Conservation (phyloP, 495 filamentous ascomycete species). For the Daldinia concentrica region DNA sequence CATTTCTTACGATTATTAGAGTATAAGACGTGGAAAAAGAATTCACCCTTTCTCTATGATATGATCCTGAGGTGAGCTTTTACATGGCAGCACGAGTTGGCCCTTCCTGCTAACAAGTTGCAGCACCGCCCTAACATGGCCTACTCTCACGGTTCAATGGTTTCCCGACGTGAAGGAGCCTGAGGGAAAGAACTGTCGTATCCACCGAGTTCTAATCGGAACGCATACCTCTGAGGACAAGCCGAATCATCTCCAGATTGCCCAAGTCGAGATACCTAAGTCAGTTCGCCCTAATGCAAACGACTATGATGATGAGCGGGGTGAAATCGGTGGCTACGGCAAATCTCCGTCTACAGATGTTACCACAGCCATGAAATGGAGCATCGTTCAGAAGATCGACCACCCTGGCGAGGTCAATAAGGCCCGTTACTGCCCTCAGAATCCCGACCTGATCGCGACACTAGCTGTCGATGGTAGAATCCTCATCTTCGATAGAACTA, state of each 20-base stretch:
- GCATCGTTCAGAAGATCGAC: slow-evolving; percentile 92
- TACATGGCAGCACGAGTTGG: background rate
- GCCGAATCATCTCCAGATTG: slow-evolving; percentile 94
- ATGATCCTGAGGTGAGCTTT: slow-evolving; percentile 78
- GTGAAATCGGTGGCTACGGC: slow-evolving; percentile 94
- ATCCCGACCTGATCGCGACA: slow-evolving; percentile 95
- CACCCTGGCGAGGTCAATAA: slow-evolving; percentile 99
- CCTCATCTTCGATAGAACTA: slow-evolving; percentile 94
- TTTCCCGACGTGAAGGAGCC: slow-evolving; percentile 91
- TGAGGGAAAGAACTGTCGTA: slow-evolving; percentile 85
- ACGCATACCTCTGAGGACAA: slow-evolving; percentile 91
- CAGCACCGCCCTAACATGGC: slow-evolving; percentile 95
- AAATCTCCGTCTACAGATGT: slow-evolving; percentile 63
- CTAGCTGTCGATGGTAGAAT: slow-evolving; percentile 88
- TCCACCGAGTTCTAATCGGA: slow-evolving; percentile 89
- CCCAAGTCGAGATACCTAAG: slow-evolving; percentile 89
- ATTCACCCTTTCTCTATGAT: slow-evolving; percentile 97
- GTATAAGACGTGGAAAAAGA: slow-evolving; percentile 99
- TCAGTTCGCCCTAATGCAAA: slow-evolving; percentile 71
- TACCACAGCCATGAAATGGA: slow-evolving; percentile 76
- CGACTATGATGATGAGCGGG: slow-evolving; percentile 90
- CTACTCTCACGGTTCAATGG: slow-evolving; percentile 97
- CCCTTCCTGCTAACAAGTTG: slow-evolving; percentile 7
- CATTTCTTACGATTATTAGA: slow-evolving; percentile 62
- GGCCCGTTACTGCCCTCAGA: slow-evolving; percentile 96